phyloP scores from a whole-genome alignment of 164 flowering plant species.

The Vitis cinerea region DNA sequence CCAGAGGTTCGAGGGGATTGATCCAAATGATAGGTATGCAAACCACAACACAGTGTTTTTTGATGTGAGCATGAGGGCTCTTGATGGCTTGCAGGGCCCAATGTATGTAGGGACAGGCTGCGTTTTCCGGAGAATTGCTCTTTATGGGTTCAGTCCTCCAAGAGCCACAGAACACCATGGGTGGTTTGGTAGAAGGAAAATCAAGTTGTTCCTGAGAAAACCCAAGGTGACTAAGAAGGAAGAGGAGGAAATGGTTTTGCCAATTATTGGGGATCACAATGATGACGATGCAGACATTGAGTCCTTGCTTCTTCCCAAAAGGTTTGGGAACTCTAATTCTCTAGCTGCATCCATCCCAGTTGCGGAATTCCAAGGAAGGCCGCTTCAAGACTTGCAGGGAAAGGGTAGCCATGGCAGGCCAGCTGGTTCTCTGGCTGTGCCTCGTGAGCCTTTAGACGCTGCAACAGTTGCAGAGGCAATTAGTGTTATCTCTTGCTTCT shows the following conservation, averaged over 20 bases:
- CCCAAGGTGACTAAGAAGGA: constrained; percentile 36
- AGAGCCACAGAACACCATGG: constrained; percentile 84
- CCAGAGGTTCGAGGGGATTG: constrained; percentile 93
- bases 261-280: constrained; percentile 35
- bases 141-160: constrained; percentile 91
- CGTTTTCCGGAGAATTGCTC: constrained; percentile 78
- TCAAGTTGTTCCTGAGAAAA: constrained; percentile 41
- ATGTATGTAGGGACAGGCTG: constrained; percentile 98
- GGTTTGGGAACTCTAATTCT: constrained; percentile 76
- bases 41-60: constrained; percentile 93
- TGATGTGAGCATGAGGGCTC: constrained; percentile 84
- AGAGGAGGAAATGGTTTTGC: constrained; percentile 47
- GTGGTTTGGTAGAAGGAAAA: constrained; percentile 67
- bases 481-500: constrained; percentile 79
- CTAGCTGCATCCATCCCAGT: constrained; percentile 74
- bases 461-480: constrained; percentile 89
- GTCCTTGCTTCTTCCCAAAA: constrained; percentile 58
- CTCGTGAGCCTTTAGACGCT: constrained; percentile 86
- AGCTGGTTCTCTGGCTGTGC: constrained; percentile 79
- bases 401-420: constrained; percentile 62
- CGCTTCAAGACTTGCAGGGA: constrained; percentile 63
- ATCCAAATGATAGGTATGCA: constrained; percentile 88
- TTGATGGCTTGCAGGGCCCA: constrained; percentile 95
- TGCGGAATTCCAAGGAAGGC: constrained; percentile 87
- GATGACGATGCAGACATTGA: constrained; percentile 54